Evolutionary conservation across 2,329 filamentous ascomycete genomes (phyloP).

Genomic region (Sporothrix dimorphospora): DNA sequence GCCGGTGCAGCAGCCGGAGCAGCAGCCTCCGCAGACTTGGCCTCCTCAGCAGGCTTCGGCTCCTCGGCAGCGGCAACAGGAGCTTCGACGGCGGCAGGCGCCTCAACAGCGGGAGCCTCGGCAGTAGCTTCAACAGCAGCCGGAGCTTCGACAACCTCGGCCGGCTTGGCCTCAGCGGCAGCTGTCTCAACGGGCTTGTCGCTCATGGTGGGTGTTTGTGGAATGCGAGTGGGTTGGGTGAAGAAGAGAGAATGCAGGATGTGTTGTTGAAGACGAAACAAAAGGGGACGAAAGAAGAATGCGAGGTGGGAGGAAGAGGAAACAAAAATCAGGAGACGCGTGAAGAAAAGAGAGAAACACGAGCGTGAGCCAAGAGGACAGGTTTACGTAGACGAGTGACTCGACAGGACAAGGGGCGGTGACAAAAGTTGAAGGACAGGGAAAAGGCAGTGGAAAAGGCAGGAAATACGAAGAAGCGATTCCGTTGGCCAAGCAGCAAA

Average conservation of each 20-base stretch:
- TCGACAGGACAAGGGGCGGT: not conserved
- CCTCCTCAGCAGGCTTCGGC: slow-evolving; percentile 23
- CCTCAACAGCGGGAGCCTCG: not conserved
- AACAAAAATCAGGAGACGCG: not conserved
- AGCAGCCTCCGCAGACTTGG: slow-evolving; percentile 5
- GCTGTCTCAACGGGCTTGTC: slow-evolving; percentile 32
- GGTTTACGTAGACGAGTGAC: not conserved
- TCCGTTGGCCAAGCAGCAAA: slow-evolving; percentile 28
- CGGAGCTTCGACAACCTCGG: not conserved
- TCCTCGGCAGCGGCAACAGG: slow-evolving; percentile 7
- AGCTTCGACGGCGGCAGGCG: slow-evolving; percentile 1
- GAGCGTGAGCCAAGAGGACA: slow-evolving; percentile 21
- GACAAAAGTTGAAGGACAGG: not conserved
- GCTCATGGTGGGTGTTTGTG: slow-evolving; percentile 28
- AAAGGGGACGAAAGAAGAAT: not conserved
- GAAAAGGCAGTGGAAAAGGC: not conserved
- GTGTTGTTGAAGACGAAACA: not conserved
- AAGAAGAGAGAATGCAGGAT: not conserved
- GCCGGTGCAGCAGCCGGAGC: not conserved
- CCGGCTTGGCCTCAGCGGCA: slow-evolving; percentile 24
- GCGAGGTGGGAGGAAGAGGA: not conserved
- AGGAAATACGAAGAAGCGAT: not conserved
- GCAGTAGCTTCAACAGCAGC: slow-evolving; percentile 8
- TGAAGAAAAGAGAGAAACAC: not conserved
- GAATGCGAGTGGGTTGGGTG: not conserved